Evolutionary conservation across 371 early-diverging fungal species (phyloP), one percentile per base, ranked within the genome.

Genomic region (Phascolomyces articulosus): DNA sequence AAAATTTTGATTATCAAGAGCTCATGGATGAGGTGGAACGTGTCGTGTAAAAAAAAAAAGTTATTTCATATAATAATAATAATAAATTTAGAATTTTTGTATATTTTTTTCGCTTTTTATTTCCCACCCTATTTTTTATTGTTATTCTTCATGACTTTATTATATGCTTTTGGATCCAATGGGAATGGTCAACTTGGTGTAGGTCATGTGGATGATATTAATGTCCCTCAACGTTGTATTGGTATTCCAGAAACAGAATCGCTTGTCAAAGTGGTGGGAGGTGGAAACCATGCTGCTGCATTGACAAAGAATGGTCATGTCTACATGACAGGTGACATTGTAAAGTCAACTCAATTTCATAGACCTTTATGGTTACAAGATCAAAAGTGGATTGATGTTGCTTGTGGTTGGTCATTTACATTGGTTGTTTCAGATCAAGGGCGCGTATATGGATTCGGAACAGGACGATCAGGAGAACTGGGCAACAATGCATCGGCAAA

Each of bases 1-100:
- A 79, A 3, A 67, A 79, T 51, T 96, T 97, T 75, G 87, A 93
- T 53, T 92, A 93, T 70, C 79, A 92, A 56, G 84, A 82, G 51
- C 66, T 94, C n/a, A 82, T 94, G 10, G 84, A 87, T 21, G 77
- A 84, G 41, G 83, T 88, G 11, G 86, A 89, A 63, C 90, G 81
- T 47, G 66, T 90, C 21, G 78, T 78, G 49, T 74, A 78, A 56
- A 62, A 34, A 16, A 8, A 44, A 18, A 8, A 18, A 44, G 3
- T 3, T 20, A 3, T 44, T 8, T 13, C 15, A 40, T 44, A n/a
- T 47, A 47, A 47, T 3, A 4, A 47, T 1, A 47, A 34, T 34
- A 34, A 34, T 34, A 34, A 34, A 1, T 9, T 9, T 1, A 34
- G 11, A 34, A 34, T 11, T 0, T 0, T 34, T 9, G 34, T 9